Conservation (phyloP, 805 yeast genomes). For the Candida orba region DNA sequence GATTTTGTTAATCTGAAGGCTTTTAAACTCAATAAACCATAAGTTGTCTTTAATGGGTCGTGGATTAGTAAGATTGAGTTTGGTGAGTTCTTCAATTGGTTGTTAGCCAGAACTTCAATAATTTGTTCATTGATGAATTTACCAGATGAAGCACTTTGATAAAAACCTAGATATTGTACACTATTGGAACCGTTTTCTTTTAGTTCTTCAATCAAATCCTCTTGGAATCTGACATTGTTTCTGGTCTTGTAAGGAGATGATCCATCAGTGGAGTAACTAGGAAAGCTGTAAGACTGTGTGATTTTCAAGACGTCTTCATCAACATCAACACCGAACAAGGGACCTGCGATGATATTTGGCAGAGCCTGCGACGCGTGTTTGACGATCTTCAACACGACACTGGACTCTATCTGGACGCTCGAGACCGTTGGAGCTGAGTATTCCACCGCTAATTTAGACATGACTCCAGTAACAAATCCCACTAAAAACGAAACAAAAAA, state of each 20-base stretch:
- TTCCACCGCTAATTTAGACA: constrained; percentile 5
- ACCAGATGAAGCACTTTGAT: constrained; percentile 63
- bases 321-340: constrained; percentile 67
- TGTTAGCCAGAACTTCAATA: constrained; percentile 61
- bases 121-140: constrained; percentile 59
- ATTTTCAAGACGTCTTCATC: constrained; percentile 37
- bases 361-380: constrained; percentile 59
- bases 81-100: constrained; percentile 49
- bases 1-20: constrained; percentile 61
- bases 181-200: constrained; percentile 53
- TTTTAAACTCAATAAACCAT: constrained; percentile 55
- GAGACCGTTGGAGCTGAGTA: constrained; percentile 16
- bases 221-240: constrained; percentile 61
- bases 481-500: not conserved
- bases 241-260: constrained; percentile 49
- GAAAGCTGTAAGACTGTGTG: constrained; percentile 64
- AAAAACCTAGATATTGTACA: constrained; percentile 74
- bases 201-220: constrained; percentile 56
- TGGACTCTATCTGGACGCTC: constrained; percentile 20
- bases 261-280: constrained; percentile 49
- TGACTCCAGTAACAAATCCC: not conserved
- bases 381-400: constrained; percentile 48
- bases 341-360: constrained; percentile 61
- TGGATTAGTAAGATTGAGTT: constrained; percentile 51
- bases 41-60: constrained; percentile 62